phyloP scores from a whole-genome alignment of 495 filamentous ascomycete species.

The Penicillium pulvis region DNA sequence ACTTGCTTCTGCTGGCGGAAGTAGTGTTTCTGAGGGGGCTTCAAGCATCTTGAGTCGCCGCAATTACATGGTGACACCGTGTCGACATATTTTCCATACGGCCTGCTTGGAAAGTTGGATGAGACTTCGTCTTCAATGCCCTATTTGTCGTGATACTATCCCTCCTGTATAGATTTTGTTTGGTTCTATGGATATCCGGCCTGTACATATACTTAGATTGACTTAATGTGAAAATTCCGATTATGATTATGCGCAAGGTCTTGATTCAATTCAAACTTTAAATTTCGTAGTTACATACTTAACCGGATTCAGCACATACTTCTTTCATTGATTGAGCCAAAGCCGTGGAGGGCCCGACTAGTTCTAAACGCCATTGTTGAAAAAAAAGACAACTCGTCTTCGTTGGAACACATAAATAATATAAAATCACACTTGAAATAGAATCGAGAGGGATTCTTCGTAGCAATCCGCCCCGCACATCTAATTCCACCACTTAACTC shows the following conservation, averaged over 20 bases:
- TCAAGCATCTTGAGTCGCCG: slow-evolving; percentile 74
- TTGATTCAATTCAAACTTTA: not conserved
- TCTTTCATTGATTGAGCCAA: slow-evolving; percentile 11
- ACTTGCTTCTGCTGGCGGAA: slow-evolving; percentile 47
- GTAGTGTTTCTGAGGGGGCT: slow-evolving; percentile 58
- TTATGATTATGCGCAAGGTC: not conserved
- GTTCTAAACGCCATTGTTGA: slow-evolving; percentile 29
- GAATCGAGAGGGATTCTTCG: slow-evolving; percentile 11
- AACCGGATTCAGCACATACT: not conserved
- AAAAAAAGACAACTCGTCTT: slow-evolving; percentile 17
- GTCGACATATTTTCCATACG: slow-evolving; percentile 94
- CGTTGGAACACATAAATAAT: slow-evolving; percentile 4
- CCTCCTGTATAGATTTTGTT: slow-evolving; percentile 66
- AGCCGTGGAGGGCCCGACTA: slow-evolving; percentile 19
- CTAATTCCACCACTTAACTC: not conserved
- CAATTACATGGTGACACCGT: slow-evolving; percentile 95
- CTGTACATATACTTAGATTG: not conserved
- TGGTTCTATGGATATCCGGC: not conserved
- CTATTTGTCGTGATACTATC: slow-evolving; percentile 88
- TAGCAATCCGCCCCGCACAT: slow-evolving; percentile 1
- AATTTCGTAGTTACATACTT: not conserved
- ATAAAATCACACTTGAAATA: slow-evolving; percentile 11
- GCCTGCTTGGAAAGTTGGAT: slow-evolving; percentile 95
- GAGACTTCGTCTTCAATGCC: slow-evolving; percentile 88
- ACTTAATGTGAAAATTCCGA: not conserved